Evolutionary conservation across 2,329 filamentous ascomycete species (phyloP).

Genomic region (Fusarium nanum): DNA sequence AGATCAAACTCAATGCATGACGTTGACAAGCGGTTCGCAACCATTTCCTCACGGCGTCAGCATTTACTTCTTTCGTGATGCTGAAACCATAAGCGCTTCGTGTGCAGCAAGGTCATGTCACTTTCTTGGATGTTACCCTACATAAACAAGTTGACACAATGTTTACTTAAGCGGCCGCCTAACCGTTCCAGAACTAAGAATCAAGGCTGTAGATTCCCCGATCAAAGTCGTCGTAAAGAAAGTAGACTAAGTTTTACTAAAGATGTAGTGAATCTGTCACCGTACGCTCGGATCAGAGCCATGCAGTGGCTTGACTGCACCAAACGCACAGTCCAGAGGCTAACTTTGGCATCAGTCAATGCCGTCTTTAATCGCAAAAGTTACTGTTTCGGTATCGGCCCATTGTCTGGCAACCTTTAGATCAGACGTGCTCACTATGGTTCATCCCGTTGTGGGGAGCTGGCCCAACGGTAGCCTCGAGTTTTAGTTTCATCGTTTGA

Average conservation of each 20-base stretch:
- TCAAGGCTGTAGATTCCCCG: background rate
- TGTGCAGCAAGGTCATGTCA: background rate
- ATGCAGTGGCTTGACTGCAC: background rate
- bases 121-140: background rate
- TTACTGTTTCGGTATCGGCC: constrained; percentile 3
- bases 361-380: constrained; percentile 1
- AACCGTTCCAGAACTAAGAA: background rate
- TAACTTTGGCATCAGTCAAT: background rate
- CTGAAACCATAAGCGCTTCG: constrained; percentile 16
- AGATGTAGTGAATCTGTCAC: background rate
- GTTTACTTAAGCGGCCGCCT: constrained; percentile 1
- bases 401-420: background rate
- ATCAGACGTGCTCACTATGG: background rate
- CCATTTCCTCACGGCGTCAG: background rate
- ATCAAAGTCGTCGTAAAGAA: background rate
- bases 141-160: background rate
- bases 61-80: background rate
- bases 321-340: background rate
- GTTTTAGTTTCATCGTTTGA: constrained; percentile 13
- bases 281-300: background rate
- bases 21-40: background rate
- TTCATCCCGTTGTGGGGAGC: constrained; percentile 8
- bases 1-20: background rate
- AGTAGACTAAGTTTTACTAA: background rate
- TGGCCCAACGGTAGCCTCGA: background rate